Conservation (phyloP, 139 green algal genomes). For the Edaphochlamys debaryana region DNA sequence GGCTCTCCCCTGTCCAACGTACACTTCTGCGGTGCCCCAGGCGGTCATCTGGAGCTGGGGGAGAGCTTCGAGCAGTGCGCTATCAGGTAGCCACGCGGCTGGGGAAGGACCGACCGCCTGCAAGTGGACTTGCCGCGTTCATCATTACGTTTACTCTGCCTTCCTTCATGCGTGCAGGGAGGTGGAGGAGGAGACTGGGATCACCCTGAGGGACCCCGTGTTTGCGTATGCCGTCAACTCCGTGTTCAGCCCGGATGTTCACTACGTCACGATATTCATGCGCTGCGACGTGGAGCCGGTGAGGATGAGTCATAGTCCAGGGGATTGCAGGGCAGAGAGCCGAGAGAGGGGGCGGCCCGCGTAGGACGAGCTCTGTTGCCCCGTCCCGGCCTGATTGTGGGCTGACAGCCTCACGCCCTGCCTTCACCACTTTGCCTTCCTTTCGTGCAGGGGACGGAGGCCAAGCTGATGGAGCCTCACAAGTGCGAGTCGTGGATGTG, state of each 20-base stretch:
- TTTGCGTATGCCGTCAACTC: slow-evolving; percentile 53
- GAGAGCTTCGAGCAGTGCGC: slow-evolving; percentile 68
- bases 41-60: slow-evolving; percentile 67
- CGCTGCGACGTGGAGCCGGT: slow-evolving; percentile 41
- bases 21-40: slow-evolving; percentile 13
- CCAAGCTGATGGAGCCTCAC: slow-evolving; percentile 46
- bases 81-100: neutral
- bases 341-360: neutral
- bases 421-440: neutral
- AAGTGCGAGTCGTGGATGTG: slow-evolving; percentile 56
- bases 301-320: neutral
- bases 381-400: neutral
- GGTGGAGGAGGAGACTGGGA: slow-evolving; percentile 62
- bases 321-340: neutral
- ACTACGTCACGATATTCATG: slow-evolving; percentile 76
- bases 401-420: neutral
- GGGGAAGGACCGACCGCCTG: no score
- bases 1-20: no score
- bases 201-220: neutral
- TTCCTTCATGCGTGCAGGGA: slow-evolving; percentile 45
- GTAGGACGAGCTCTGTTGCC: neutral
- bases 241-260: slow-evolving; percentile 44
- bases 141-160: no score
- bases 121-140: no score
- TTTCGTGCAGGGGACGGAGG: neutral